Evolutionary conservation across 2,329 filamentous ascomycete species (phyloP).

Genomic region (Cladophialophora chaetospira): DNA sequence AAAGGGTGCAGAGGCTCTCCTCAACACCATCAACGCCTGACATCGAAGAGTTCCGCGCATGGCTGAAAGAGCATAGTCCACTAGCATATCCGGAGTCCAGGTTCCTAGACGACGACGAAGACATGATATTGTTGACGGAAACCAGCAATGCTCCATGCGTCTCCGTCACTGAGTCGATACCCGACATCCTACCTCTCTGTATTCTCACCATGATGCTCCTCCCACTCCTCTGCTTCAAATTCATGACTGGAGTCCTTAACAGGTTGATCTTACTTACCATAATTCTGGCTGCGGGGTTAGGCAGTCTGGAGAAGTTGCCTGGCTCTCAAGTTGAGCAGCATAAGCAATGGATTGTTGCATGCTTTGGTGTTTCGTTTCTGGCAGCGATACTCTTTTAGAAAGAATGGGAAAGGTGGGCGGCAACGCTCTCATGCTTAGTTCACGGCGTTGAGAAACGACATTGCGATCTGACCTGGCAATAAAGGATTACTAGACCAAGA

Average conservation of each 20-base stretch:
- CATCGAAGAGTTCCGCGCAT: constrained; percentile 51
- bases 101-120: constrained; percentile 55
- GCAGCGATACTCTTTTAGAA: constrained; percentile 24
- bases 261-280: constrained; percentile 28
- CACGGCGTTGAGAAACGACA: not conserved
- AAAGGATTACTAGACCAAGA: not conserved
- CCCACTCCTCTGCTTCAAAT: constrained; percentile 30
- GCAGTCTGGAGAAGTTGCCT: constrained; percentile 25
- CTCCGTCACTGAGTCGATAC: not conserved
- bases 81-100: constrained; percentile 54
- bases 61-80: constrained; percentile 55
- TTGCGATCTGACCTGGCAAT: not conserved
- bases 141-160: constrained; percentile 1
- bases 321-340: constrained; percentile 19
- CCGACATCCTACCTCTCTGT: constrained; percentile 20
- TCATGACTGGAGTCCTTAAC: constrained; percentile 28
- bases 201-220: constrained; percentile 27
- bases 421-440: constrained; percentile 2
- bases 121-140: constrained; percentile 39
- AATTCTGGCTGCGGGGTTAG: constrained; percentile 24
- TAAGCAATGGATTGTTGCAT: constrained; percentile 27
- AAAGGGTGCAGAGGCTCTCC: constrained; percentile 25
- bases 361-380: constrained; percentile 28
- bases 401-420: constrained; percentile 1
- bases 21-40: constrained; percentile 20